Evolutionary conservation across 2,329 filamentous ascomycete species (phyloP).

Genomic region (Venturia asperata): DNA sequence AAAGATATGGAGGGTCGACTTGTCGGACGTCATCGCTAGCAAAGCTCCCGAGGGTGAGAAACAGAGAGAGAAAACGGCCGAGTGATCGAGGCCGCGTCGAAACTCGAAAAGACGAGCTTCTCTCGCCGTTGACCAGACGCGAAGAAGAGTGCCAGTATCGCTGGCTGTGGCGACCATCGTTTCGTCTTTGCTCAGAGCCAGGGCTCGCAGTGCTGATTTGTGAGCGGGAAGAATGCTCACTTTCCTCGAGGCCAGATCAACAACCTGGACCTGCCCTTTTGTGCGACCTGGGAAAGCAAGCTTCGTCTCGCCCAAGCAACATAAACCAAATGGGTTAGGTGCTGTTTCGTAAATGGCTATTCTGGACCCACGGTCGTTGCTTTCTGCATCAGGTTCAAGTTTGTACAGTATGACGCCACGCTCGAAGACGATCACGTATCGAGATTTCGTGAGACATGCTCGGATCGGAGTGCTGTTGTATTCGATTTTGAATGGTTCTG

Average conservation of each 20-base stretch:
- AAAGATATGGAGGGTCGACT: constrained; percentile 91
- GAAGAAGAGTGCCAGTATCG: constrained; percentile 84
- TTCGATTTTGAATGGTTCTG: constrained; percentile 67
- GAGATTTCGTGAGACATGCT: constrained; percentile 66
- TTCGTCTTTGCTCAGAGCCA: constrained; percentile 73
- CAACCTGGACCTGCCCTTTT: constrained; percentile 79
- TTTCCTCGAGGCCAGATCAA: constrained; percentile 68
- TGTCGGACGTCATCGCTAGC: constrained; percentile 91
- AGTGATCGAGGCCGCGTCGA: constrained; percentile 80
- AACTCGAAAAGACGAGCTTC: constrained; percentile 78
- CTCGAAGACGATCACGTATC: constrained; percentile 72
- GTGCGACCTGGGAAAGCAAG: constrained; percentile 85
- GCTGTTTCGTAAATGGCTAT: constrained; percentile 75
- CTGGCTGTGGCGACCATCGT: constrained; percentile 82
- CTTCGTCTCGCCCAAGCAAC: constrained; percentile 64
- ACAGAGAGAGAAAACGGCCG: constrained; percentile 77
- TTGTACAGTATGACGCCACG: constrained; percentile 77
- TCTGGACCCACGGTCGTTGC: constrained; percentile 29
- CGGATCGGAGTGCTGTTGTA: constrained; percentile 74
- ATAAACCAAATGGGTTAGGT: constrained; percentile 74
- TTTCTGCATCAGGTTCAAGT: constrained; percentile 64
- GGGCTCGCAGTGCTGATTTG: constrained; percentile 66
- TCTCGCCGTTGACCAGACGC: constrained; percentile 73
- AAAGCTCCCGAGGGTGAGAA: constrained; percentile 76
- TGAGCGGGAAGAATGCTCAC: constrained; percentile 94